Conservation (phyloP, 1,139 yeast genomes). For the Suhomyces maxii region DNA sequence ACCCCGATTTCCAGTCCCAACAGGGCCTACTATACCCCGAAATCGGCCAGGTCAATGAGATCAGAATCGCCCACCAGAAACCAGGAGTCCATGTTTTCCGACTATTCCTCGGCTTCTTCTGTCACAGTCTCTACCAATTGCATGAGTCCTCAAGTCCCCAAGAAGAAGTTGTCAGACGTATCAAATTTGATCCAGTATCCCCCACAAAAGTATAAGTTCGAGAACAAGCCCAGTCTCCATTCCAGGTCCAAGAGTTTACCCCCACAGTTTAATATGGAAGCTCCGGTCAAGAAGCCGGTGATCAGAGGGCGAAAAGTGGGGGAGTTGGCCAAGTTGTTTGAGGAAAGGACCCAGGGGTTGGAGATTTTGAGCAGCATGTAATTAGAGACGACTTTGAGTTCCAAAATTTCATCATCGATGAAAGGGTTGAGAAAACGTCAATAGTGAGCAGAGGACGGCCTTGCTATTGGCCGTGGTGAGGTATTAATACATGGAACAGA, state of each 20-base stretch:
- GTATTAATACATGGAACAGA: too few species aligned
- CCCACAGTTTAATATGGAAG: conserved; percentile 7
- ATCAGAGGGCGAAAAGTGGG: conserved; percentile 56
- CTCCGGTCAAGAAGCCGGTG: conserved; percentile 41
- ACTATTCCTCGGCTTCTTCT: conserved; percentile 7
- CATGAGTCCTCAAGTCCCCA: neutral
- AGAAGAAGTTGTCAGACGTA: conserved; percentile 20
- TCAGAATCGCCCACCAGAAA: conserved; percentile 7
- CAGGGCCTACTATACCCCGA: conserved; percentile 7
- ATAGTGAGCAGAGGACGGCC: too few species aligned
- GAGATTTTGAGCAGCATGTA: conserved; percentile 45
- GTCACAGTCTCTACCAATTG: conserved; percentile 1
- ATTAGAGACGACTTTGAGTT: neutral
- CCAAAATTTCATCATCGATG: neutral
- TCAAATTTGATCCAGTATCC: conserved; percentile 37
- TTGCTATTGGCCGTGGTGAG: too few species aligned
- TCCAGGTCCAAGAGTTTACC: conserved; percentile 15
- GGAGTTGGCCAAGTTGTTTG: conserved; percentile 55
- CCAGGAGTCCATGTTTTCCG: conserved; percentile 10
- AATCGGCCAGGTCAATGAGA: conserved; percentile 6
- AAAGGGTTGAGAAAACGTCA: too few species aligned
- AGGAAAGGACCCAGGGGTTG: conserved; percentile 55
- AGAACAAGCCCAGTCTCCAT: conserved; percentile 5
- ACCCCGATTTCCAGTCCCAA: conserved; percentile 11
- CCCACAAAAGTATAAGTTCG: conserved; percentile 41